Conservation (phyloP, 1,284 basidiomycete genomes). For the Wallemia mellicola region DNA sequence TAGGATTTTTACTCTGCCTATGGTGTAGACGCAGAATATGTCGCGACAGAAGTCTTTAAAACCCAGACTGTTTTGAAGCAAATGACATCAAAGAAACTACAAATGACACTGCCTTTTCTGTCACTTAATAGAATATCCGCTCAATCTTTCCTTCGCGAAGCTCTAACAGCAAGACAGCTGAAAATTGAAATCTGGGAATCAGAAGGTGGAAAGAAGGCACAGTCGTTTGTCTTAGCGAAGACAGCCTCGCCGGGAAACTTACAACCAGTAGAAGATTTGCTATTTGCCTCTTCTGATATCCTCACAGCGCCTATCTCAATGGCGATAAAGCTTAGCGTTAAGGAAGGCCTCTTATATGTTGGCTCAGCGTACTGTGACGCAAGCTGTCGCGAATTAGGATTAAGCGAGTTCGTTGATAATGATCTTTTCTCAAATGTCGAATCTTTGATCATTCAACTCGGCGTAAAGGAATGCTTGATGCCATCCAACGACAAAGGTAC, state of each 20-base stretch:
- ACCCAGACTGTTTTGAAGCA: constrained; percentile 64
- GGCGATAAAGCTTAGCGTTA: constrained; percentile 48
- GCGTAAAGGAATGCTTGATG: constrained; percentile 63
- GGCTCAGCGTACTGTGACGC: constrained; percentile 26
- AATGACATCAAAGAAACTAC: constrained; percentile 23
- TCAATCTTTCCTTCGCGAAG: constrained; percentile 60
- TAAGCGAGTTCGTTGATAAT: constrained; percentile 79
- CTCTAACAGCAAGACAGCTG: constrained; percentile 64
- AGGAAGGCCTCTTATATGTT: constrained; percentile 20
- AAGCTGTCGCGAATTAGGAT: constrained; percentile 21
- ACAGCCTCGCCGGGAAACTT: constrained; percentile 90
- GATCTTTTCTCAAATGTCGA: constrained; percentile 89
- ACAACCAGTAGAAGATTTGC: constrained; percentile 68
- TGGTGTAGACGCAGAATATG: constrained; percentile 57
- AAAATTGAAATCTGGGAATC: constrained; percentile 74
- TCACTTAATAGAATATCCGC: constrained; percentile 52
- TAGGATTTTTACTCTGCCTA: constrained; percentile 69
- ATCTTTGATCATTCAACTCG: constrained; percentile 80
- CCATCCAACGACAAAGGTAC: constrained; percentile 22
- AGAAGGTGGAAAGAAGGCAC: constrained; percentile 26
- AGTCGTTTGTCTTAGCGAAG: constrained; percentile 27
- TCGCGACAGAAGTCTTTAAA: constrained; percentile 57
- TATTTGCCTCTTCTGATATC: constrained; percentile 61
- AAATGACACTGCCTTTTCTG: constrained; percentile 35
- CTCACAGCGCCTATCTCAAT: constrained; percentile 65